Conservation (phyloP, 306 rosid species). For the Vicia sativa region DNA sequence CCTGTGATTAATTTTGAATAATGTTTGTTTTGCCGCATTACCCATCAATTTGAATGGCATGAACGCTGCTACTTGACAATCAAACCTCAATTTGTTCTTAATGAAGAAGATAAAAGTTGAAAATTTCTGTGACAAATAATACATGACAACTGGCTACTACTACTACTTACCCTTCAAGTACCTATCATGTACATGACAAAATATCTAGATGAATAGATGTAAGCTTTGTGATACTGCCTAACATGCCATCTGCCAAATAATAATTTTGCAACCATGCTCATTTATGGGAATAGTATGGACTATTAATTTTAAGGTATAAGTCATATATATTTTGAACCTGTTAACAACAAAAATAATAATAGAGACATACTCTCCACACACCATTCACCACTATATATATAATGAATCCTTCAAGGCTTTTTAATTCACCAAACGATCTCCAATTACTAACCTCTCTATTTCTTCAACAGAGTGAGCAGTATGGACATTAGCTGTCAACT, state of each 20-base stretch:
- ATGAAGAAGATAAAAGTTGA: slow-evolving; percentile 28
- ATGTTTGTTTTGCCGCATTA: background rate
- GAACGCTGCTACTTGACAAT: slow-evolving; percentile 34
- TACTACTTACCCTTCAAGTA: slow-evolving; percentile 16
- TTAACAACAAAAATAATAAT: background rate
- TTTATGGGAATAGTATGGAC: background rate
- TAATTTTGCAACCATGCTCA: slow-evolving; percentile 34
- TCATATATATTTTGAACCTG: too few relatives aligned
- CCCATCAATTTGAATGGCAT: background rate
- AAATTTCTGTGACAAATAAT: slow-evolving; percentile 36
- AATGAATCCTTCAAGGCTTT: slow-evolving; percentile 23
- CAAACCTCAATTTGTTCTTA: slow-evolving; percentile 30
- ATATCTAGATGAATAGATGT: slow-evolving; percentile 23
- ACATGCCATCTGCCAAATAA: slow-evolving; percentile 40
- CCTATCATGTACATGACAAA: slow-evolving; percentile 6
- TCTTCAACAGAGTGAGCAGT: background rate
- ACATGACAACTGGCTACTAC: slow-evolving; percentile 26
- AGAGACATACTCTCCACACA: background rate
- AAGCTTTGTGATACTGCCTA: background rate
- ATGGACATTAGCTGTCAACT: slow-evolving; percentile 43
- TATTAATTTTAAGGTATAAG: too few relatives aligned
- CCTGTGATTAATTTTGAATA: background rate
- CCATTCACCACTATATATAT: slow-evolving; percentile 30
- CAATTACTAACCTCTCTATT: slow-evolving; percentile 18
- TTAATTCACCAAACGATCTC: slow-evolving; percentile 22